Evolutionary conservation across 2,329 filamentous ascomycete species (phyloP).

Genomic region (Pseudohalonectria lignicola): DNA sequence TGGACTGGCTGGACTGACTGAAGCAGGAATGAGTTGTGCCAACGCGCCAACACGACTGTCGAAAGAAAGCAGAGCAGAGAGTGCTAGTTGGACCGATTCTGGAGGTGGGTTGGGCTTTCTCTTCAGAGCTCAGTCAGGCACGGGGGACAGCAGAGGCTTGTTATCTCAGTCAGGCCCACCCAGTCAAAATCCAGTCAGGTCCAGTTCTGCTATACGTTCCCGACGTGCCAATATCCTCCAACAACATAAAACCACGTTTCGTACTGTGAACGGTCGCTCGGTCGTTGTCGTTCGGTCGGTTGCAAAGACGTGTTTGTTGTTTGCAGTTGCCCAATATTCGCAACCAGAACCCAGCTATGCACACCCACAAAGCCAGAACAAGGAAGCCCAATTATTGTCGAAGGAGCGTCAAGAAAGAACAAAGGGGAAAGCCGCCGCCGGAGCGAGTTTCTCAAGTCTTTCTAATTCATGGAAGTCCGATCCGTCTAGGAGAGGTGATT

Average conservation of each 20-base stretch:
- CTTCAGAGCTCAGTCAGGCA: too few species aligned
- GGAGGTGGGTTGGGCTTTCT: too few species aligned
- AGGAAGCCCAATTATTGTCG: too few species aligned
- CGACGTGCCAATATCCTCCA: too few species aligned
- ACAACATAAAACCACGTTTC: neutral
- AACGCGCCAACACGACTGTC: too few species aligned
- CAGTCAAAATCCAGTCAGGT: neutral
- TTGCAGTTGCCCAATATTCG: neutral
- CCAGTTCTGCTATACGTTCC: neutral
- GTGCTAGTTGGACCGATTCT: too few species aligned
- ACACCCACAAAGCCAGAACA: neutral
- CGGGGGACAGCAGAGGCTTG: too few species aligned
- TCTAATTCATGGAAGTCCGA: neutral
- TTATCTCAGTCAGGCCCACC: too few species aligned
- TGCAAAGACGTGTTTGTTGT: neutral
- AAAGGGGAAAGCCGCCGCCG: neutral
- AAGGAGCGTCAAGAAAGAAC: slow-evolving; percentile 1
- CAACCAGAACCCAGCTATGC: neutral
- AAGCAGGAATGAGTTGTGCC: too few species aligned
- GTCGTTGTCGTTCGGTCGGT: neutral
- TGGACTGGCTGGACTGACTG: neutral
- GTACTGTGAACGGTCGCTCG: neutral
- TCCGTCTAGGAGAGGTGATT: slow-evolving; percentile 5
- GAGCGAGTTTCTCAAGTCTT: slow-evolving; percentile 2
- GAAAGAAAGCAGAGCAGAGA: neutral